Percentiles rank a stretch among this genome's conserved stretches.
phyloP scores from a whole-genome alignment of 805 yeast species.

The Saturnispora quitensis region DNA sequence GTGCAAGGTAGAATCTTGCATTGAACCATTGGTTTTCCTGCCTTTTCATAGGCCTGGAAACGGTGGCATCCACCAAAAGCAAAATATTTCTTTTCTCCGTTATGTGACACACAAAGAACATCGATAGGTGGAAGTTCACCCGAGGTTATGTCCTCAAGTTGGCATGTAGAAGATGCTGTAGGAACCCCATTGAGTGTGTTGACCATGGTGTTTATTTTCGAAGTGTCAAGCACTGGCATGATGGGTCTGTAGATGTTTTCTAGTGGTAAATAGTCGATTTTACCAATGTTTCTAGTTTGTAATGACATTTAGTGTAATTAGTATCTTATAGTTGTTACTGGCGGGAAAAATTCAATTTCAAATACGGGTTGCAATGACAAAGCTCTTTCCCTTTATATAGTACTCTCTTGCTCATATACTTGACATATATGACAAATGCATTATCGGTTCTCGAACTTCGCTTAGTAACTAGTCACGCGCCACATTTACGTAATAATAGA shows the following conservation, averaged over 20 bases:
- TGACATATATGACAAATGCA: not conserved
- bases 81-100: conserved; percentile 55
- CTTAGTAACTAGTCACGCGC: not conserved
- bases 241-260: conserved; percentile 68
- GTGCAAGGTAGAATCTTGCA: conserved; percentile 74
- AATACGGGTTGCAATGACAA: no score
- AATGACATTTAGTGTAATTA: conserved; percentile 42
- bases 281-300: conserved; percentile 49
- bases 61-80: conserved; percentile 91
- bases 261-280: conserved; percentile 54
- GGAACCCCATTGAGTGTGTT: conserved; percentile 60
- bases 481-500: not conserved
- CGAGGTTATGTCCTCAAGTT: conserved; percentile 36
- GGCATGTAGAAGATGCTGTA: conserved; percentile 51
- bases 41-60: conserved; percentile 73
- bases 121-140: conserved; percentile 81
- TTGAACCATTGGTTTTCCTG: conserved; percentile 43
- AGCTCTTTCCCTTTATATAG: not conserved
- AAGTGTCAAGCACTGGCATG: conserved; percentile 69
- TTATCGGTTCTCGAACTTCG: not conserved
- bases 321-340: not conserved
- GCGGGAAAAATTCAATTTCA: no score
- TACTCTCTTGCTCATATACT: no score
- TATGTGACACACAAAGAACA: conserved; percentile 56
- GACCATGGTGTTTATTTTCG: conserved; percentile 73